Evolutionary conservation across 75 land plant species (phyloP).

Genomic region (Cryptomeria japonica): DNA sequence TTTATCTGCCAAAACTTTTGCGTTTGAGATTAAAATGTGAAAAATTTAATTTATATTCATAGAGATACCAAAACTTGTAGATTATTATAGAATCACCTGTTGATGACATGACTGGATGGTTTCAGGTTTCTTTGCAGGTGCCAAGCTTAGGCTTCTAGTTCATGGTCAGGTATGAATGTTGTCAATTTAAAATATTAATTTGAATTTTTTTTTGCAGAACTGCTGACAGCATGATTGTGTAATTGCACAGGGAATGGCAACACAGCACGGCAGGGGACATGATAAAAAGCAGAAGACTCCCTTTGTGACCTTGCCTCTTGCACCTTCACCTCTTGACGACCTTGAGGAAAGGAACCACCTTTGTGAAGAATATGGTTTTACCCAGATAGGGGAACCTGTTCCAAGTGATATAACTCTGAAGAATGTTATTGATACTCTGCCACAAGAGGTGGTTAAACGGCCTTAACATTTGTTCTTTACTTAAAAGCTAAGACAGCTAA

Average conservation of each 20-base stretch:
- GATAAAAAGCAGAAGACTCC: background rate
- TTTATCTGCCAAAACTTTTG: background rate
- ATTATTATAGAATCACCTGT: background rate
- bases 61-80: background rate
- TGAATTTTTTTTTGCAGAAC: background rate
- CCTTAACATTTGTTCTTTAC: background rate
- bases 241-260: background rate
- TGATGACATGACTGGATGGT: background rate
- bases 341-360: constrained; percentile 53
- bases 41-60: background rate
- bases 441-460: constrained; percentile 60
- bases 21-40: background rate
- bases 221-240: background rate
- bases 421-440: constrained; percentile 74
- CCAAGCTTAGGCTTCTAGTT: background rate
- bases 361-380: constrained; percentile 81
- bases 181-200: background rate
- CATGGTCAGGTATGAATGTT: background rate
- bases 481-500: background rate
- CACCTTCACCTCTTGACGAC: constrained; percentile 42
- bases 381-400: constrained; percentile 90
- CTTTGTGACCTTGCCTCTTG: constrained; percentile 40
- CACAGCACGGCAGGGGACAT: background rate
- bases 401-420: constrained; percentile 71
- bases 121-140: background rate